Evolutionary conservation across 208 protist species (phyloP), one percentile per base, ranked within the genome.

Genomic region (Tritrichomonas foetus): DNA sequence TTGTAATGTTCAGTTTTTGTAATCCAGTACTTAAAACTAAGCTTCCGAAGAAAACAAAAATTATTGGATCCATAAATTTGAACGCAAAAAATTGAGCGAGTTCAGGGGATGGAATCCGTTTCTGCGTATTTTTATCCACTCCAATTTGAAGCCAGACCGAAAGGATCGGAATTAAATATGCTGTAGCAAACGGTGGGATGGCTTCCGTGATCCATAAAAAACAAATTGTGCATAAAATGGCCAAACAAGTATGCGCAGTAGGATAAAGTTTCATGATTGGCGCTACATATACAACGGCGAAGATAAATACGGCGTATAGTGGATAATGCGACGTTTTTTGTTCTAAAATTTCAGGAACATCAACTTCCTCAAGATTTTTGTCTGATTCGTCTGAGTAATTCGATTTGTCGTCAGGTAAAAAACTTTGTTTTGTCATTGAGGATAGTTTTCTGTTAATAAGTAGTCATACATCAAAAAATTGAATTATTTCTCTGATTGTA

Each of bases 121-220:
- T 33, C 1, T 47, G 47, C 20, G 41, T 89, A 8, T 53, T 39
- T 61, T 25, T 0, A 89, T 89, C 47, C 20, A 89, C 27, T 13
- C 78, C 78, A 39, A 57, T 89, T 39, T 36, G 33, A 0, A 89
- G 39, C 33, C 33, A 53, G 20, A 89, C 78, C 9, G 41, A 20
- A 9, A 89, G 39, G 22, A 89, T 57, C 2, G 78, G 78, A 14
- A 89, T 89, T 36, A 89, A 50, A 30, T 53, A 89, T 57, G 78
- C 25, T 53, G 78, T 49, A 39, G 47, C 78, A 30, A 57, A 89
- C 39, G 78, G 47, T 39, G 78, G 78, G 20, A 89, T 89, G 3
- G 41, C 44, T 89, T 89, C 78, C 57, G 78, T 53, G 5, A 89
- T 89, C 78, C 78, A 89, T 1, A 53, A 89, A 39, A 53, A 89